Conservation (phyloP, 75 land plant genomes). For the Sequoia sempervirens region DNA sequence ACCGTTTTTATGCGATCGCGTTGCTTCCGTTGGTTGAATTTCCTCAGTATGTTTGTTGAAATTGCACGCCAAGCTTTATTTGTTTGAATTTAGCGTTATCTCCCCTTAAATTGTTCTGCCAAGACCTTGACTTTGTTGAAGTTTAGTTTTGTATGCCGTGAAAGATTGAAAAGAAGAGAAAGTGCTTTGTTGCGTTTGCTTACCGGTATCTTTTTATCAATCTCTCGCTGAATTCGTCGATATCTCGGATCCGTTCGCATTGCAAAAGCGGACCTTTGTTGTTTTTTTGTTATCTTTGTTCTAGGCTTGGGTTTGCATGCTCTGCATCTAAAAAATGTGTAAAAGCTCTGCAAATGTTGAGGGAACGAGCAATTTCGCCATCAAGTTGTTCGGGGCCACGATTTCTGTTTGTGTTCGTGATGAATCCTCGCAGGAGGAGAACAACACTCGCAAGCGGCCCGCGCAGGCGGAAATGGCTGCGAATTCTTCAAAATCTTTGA, state of each 20-base stretch:
- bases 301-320: neutral
- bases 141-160: neutral
- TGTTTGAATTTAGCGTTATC: neutral
- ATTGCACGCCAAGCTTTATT: neutral
- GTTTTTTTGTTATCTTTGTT: neutral
- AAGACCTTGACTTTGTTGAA: neutral
- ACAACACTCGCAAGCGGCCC: neutral
- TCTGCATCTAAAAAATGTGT: slow-evolving; percentile 1
- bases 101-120: neutral
- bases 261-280: neutral
- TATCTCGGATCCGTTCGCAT: neutral
- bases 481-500: neutral
- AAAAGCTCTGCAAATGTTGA: slow-evolving; percentile 8
- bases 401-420: slow-evolving; percentile 1
- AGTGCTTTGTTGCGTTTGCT: neutral
- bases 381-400: slow-evolving; percentile 6
- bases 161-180: neutral
- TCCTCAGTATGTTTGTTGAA: neutral
- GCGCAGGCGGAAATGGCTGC: neutral
- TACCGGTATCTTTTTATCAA: neutral
- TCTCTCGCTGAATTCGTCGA: neutral
- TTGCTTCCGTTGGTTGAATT: neutral
- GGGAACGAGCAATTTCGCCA: slow-evolving; percentile 1
- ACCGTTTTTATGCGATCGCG: neutral
- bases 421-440: neutral